Conservation (phyloP, 176 grass and related monocot species). For the Cocos nucifera region DNA sequence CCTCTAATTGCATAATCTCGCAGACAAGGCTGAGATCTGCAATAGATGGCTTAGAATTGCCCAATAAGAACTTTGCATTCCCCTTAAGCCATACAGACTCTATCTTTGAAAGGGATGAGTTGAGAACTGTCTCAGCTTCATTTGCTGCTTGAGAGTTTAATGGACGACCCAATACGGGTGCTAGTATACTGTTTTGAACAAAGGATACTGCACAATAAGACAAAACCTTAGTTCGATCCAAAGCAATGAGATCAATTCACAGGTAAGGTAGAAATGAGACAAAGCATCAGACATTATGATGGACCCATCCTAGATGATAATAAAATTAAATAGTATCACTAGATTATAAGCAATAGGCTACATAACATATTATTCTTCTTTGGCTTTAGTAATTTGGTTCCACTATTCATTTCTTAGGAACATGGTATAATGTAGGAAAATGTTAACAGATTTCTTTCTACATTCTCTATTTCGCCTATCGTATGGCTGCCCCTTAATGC, state of each 20-base stretch:
- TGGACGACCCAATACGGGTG: constrained; percentile 15
- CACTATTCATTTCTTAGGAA: no score
- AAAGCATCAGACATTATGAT: no score
- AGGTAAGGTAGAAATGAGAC: neutral
- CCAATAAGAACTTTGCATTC: constrained; percentile 58
- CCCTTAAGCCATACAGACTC: constrained; percentile 64
- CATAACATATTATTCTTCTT: no score
- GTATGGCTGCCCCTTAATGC: no score
- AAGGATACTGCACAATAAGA: constrained; percentile 30
- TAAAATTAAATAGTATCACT: no score
- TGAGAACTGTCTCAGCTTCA: constrained; percentile 47
- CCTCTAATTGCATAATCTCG: constrained; percentile 91
- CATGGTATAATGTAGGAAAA: no score
- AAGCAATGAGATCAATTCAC: neutral
- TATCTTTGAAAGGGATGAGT: constrained; percentile 40
- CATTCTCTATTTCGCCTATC: no score
- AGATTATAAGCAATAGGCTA: no score
- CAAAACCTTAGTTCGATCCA: constrained; percentile 7
- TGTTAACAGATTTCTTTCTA: no score
- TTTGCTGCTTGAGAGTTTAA: constrained; percentile 46
- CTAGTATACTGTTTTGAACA: constrained; percentile 39
- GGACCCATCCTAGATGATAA: no score
- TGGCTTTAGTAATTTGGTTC: no score
- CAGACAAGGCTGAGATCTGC: constrained; percentile 89
- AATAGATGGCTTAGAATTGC: constrained; percentile 55